Evolutionary conservation across 257 asterid genomes (phyloP).

Genomic region (Penstemon barbatus): DNA sequence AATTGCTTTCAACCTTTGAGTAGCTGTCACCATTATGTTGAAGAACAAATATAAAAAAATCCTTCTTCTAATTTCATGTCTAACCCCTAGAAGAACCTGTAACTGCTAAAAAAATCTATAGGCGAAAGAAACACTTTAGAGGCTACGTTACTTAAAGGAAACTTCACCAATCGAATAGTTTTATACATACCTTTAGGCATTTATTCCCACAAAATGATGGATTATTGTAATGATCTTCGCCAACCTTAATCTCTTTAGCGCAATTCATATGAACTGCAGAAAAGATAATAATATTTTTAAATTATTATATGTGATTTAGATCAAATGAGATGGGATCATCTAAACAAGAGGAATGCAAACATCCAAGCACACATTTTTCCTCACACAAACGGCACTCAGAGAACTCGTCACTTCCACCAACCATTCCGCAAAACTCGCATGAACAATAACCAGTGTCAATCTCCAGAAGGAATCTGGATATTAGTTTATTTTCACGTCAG

Average conservation of each 20-base stretch:
- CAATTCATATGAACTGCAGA: conserved; percentile 72
- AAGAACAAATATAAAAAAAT: too few species aligned
- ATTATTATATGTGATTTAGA: conserved; percentile 4
- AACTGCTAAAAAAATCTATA: conserved; percentile 62
- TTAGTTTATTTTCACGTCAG: conserved; percentile 12
- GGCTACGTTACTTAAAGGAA: neutral
- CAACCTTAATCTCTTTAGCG: conserved; percentile 30
- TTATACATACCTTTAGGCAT: too few species aligned
- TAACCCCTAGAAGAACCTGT: conserved; percentile 64
- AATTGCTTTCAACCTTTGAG: too few species aligned
- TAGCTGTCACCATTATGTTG: too few species aligned
- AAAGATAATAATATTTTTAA: conserved; percentile 20
- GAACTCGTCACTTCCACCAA: conserved; percentile 45
- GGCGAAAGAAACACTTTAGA: conserved; percentile 21
- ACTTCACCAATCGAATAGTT: too few species aligned
- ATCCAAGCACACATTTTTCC: conserved; percentile 60
- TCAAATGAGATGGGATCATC: neutral
- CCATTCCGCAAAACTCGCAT: conserved; percentile 79
- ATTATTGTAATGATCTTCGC: conserved; percentile 25
- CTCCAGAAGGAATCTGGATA: conserved; percentile 28
- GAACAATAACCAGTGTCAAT: conserved; percentile 88
- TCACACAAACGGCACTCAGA: conserved; percentile 63
- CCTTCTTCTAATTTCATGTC: neutral
- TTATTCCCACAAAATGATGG: too few species aligned
- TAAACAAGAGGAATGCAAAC: conserved; percentile 14